Conservation (phyloP, 108 stramenopile genomes). For the Fistulifera solaris region DNA sequence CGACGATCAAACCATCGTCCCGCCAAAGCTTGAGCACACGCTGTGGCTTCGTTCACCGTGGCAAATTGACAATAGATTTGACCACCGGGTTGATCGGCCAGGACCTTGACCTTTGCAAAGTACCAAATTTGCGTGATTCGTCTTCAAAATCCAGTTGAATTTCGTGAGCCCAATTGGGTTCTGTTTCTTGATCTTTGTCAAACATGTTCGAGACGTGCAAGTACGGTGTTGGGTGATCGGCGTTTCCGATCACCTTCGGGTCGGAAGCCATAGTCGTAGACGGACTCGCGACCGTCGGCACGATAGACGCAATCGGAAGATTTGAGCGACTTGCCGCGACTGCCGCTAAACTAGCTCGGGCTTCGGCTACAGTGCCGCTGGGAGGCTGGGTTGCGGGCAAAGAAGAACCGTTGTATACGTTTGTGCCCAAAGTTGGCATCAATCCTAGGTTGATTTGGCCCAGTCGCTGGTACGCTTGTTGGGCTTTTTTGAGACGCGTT, state of each 20-base stretch:
- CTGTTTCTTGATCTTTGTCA: constrained; percentile 86
- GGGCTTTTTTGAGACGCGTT: constrained; percentile 58
- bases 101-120: constrained; percentile 55
- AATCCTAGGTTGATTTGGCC: constrained; percentile 31
- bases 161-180: constrained; percentile 81
- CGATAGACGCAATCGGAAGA: constrained; percentile 8
- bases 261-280: neutral
- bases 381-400: too few relatives aligned
- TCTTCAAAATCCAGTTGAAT: constrained; percentile 84
- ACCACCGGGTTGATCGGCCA: constrained; percentile 81
- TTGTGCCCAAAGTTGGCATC: too few relatives aligned
- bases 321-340: constrained; percentile 4
- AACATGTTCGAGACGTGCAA: constrained; percentile 92
- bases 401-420: too few relatives aligned
- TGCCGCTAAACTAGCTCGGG: constrained; percentile 17
- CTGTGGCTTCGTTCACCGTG: constrained; percentile 43
- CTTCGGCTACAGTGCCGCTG: constrained; percentile 20
- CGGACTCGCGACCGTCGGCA: constrained; percentile 7
- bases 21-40: constrained; percentile 78
- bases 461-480: constrained; percentile 44
- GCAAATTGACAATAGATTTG: constrained; percentile 84
- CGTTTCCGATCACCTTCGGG: constrained; percentile 18
- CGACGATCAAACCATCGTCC: constrained; percentile 94
- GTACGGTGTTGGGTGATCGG: constrained; percentile 20
- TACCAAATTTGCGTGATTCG: constrained; percentile 86